Evolutionary conservation across 1,139 yeast genomes (phyloP), one percentile per base, ranked within the genome.

Genomic region (Pichia sp.): DNA sequence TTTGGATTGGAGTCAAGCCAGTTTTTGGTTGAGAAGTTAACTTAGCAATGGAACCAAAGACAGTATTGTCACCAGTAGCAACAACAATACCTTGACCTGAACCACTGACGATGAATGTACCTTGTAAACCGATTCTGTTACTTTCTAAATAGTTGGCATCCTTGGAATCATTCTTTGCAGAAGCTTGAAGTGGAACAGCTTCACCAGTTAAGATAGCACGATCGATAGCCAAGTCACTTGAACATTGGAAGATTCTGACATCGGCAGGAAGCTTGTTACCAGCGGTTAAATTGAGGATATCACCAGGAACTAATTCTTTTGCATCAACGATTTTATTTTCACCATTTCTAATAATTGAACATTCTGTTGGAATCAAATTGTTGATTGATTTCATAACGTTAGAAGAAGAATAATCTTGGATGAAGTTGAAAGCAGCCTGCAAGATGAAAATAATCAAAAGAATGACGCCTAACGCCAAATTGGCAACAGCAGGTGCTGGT

Each of bases 131-230:
- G 47, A 76, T 66, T 55, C 73, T 68, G 31, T 60, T 57, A 38
- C 74, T 66, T 55, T 77, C 39, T 30, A 36, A 21, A 22, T 36
- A 36, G 20, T 36, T 36, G 21, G 39, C 21, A 9, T 22, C 39
- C 81, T 21, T 38, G 2, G 27, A 19, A 28, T 38, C 42, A 21
- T 30, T 42, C 31, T 42, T 36, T 7, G 21, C 34, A 17, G 45
- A 34, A 11, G 45, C 38, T 21, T 48, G 76, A 61, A 55, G 71
- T 73, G 78, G 76, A 42, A 72, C 67, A 0, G 79, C 72, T 56
- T 77, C 82, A 50, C 83, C 83, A 2, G 83, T 77, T 41, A 77
- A 65, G 35, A 76, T 67, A 8, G 82, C 73, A 53, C 76, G 75
- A 54, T 77, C 83, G 41, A 78, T 73, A n/a, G 36, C 24, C 9